Conservation (phyloP, 129 eudicot species). For the Pittosporum tobira region DNA sequence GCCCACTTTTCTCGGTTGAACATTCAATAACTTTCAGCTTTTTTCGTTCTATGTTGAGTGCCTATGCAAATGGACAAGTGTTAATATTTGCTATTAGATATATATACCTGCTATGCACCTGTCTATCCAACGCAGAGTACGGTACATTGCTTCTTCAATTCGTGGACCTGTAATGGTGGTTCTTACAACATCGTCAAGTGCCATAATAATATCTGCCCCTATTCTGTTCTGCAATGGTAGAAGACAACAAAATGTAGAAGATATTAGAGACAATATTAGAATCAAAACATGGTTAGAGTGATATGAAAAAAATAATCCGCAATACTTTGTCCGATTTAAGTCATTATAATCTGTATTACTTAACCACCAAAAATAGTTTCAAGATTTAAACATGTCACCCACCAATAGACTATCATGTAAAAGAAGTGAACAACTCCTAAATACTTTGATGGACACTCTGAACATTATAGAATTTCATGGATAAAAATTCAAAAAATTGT, state of each 20-base stretch:
- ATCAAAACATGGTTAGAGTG: background rate
- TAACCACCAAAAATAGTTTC: too few species aligned
- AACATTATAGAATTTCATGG: too few species aligned
- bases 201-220: conserved; percentile 98
- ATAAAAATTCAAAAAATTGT: too few species aligned
- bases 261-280: conserved; percentile 15
- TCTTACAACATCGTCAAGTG: conserved; percentile 93
- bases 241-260: conserved; percentile 16
- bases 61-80: background rate
- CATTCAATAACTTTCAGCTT: background rate
- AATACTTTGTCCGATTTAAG: too few species aligned
- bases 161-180: conserved; percentile 94
- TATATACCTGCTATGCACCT: conserved; percentile 86
- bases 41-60: background rate
- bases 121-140: conserved; percentile 95
- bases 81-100: background rate
- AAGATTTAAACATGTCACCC: too few species aligned
- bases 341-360: too few species aligned
- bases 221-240: conserved; percentile 67
- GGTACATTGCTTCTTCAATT: conserved; percentile 92
- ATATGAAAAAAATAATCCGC: too few species aligned
- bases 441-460: too few species aligned
- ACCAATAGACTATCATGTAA: too few species aligned
- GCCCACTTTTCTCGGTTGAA: background rate
- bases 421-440: too few species aligned